phyloP scores from a whole-genome alignment of 2,329 filamentous ascomycete genomes.

The Amesomyces nigricolor region DNA sequence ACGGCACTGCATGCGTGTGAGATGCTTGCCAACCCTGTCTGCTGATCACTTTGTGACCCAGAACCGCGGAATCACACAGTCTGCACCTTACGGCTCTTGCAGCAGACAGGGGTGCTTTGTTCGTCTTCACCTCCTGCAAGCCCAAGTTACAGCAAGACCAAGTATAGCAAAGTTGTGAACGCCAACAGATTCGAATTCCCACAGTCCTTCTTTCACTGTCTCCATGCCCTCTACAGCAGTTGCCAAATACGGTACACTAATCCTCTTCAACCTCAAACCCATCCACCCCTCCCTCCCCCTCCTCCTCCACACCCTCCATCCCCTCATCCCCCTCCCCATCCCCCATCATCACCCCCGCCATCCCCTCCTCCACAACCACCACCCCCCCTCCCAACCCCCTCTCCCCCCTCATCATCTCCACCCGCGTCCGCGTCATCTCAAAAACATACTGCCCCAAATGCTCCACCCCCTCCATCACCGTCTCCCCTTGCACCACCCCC shows the following conservation, averaged over 20 bases:
- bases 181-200: no score
- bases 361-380: constrained; percentile 19
- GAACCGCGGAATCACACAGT: neutral
- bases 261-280: constrained; percentile 31
- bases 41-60: constrained; percentile 1
- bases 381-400: constrained; percentile 29
- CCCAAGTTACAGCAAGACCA: no score
- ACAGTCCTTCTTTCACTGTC: no score
- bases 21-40: neutral
- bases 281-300: constrained; percentile 22
- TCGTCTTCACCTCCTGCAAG: no score
- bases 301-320: constrained; percentile 26
- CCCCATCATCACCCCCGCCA: constrained; percentile 17
- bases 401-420: constrained; percentile 45
- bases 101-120: no score
- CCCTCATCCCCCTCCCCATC: constrained; percentile 23
- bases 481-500: constrained; percentile 46
- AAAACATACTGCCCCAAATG: constrained; percentile 94
- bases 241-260: neutral
- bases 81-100: neutral
- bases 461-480: constrained; percentile 83
- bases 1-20: no score
- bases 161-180: no score
- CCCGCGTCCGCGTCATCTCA: constrained; percentile 75
- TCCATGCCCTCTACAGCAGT: no score